Conservation (phyloP, 164 flowering plant species). For the Tinospora cordifolia region DNA sequence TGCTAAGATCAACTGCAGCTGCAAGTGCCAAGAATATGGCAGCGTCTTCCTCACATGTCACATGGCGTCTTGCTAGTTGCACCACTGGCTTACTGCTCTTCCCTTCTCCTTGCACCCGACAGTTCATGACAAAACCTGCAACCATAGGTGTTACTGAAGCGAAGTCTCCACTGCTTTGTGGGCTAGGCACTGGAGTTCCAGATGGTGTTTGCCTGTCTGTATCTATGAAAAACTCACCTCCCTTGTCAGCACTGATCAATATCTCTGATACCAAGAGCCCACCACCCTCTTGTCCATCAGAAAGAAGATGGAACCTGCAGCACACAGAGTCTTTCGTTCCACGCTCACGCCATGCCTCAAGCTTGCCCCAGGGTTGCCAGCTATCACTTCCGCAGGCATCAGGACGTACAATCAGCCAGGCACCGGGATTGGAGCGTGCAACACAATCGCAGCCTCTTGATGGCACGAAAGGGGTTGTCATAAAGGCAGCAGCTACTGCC, state of each 20-base stretch:
- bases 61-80: constrained; percentile 74
- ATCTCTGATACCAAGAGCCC: constrained; percentile 69
- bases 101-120: constrained; percentile 72
- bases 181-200: constrained; percentile 61
- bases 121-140: constrained; percentile 85
- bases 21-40: constrained; percentile 95
- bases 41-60: constrained; percentile 85
- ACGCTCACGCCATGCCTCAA: constrained; percentile 91
- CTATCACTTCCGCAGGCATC: constrained; percentile 51
- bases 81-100: constrained; percentile 76
- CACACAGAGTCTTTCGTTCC: constrained; percentile 59
- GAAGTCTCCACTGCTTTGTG: constrained; percentile 77
- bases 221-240: constrained; percentile 80
- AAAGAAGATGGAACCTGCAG: constrained; percentile 60
- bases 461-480: constrained; percentile 91
- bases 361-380: constrained; percentile 97
- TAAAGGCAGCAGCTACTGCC: constrained; percentile 91
- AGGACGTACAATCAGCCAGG: constrained; percentile 81
- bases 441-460: constrained; percentile 87
- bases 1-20: constrained; percentile 86
- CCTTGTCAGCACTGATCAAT: constrained; percentile 60
- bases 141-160: constrained; percentile 36
- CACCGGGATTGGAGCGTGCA: constrained; percentile 88
- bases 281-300: constrained; percentile 51
- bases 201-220: constrained; percentile 47